Base-by-base conservation (phyloP, 1,284 basidiomycete species). In the Earliella scabrosa region DNA sequence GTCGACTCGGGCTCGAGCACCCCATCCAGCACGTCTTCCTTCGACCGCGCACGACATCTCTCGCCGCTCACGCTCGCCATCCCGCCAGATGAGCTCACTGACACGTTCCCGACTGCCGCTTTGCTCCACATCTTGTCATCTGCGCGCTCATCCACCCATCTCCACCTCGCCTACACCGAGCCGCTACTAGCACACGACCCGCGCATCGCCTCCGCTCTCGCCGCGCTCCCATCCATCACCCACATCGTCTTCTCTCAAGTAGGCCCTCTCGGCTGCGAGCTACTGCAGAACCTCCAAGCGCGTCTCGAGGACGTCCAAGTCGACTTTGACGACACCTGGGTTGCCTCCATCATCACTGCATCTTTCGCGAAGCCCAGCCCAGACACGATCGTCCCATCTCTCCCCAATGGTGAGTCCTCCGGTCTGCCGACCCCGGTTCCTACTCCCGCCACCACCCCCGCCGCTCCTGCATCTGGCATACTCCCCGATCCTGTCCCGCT, bases 401-500 rank as follows among this genome's bases (percentile, higher is more conserved):
- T 58, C 1, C 51, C 56, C 24, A 53, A 52, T 27, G 56, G 51
- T 36, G 21, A 58, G 14, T 46, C 50, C 18, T 41, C 43, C 13
- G 50, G 55, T 3, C 56, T 53, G 6, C 48, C 52, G 5, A 51
- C 52, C 2, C 48, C 56, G 20, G 44, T 47, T 10, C 52, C 56
- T 3, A 44, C 44, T 1, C 56, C 52, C 8, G 52, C 57, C 18
- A 51, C 52, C 9, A 51, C 52, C 2, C 52, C 57, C 8, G 39
- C 46, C n/a, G 45, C 26, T 11, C 16, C 44, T 2, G 26, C 18
- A 23, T 20, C 24, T 13, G 27, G 20, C 34, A 13, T 40, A 2
- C 59, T 58, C 3, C 59, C 59, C 2, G 59, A 61, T 32, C 59
- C 59, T 1, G 29, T 61, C 18, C 39, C 55, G 10, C 55, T 61